Conservation (phyloP, 306 rosid genomes). For the Rosa multiflora region DNA sequence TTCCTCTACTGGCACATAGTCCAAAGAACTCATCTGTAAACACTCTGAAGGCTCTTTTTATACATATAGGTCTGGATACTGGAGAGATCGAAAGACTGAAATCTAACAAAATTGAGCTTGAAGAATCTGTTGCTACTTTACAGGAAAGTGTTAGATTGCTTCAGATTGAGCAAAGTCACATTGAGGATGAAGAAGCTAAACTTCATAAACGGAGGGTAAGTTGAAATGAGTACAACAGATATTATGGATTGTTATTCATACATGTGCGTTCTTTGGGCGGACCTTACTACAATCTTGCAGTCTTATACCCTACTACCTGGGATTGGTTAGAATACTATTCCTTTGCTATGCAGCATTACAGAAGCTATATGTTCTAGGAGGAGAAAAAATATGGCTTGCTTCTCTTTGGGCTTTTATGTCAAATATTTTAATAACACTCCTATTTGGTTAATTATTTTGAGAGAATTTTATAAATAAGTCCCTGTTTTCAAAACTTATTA, state of each 20-base stretch:
- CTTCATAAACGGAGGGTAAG: constrained; percentile 71
- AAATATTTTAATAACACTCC: background rate
- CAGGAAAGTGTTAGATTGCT: constrained; percentile 47
- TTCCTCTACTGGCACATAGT: constrained; percentile 4
- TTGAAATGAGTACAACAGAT: background rate
- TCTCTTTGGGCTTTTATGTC: background rate
- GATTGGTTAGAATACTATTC: constrained; percentile 9
- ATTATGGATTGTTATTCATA: constrained; percentile 6
- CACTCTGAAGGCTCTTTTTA: constrained; percentile 3
- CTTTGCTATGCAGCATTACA: background rate
- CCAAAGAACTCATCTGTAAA: background rate
- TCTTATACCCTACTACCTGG: background rate
- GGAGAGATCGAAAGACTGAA: constrained; percentile 69
- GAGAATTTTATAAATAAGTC: no score
- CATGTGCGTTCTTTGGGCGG: background rate
- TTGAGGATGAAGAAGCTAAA: constrained; percentile 61
- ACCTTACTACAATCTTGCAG: background rate
- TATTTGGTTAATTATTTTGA: background rate
- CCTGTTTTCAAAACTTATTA: no score
- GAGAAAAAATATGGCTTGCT: constrained; percentile 3
- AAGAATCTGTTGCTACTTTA: constrained; percentile 44
- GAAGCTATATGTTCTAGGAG: constrained; percentile 45
- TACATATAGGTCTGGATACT: constrained; percentile 52
- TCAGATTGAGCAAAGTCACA: constrained; percentile 51
- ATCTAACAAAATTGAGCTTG: constrained; percentile 55